These are phyloP conservation scores for Graphium sp. DNA, from an alignment of 2,329 filamentous ascomycete species.

Conservation along the genomic window DNA sequence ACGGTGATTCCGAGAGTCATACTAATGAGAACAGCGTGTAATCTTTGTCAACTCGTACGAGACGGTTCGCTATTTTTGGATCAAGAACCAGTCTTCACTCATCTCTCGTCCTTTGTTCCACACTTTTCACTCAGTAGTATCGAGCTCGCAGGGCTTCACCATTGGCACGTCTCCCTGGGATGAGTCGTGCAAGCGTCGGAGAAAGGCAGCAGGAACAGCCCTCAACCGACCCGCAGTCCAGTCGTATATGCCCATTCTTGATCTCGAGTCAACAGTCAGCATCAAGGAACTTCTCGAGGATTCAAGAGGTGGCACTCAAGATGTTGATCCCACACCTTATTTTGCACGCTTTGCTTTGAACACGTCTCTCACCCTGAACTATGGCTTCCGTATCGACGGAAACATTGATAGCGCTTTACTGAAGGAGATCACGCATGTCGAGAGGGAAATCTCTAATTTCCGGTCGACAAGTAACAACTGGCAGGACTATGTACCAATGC, in stretches of 20 bases:
- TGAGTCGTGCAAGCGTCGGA: conserved; percentile 58
- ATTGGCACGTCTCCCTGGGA: conserved; percentile 78
- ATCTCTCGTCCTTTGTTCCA: conserved; percentile 66
- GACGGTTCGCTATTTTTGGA: conserved; percentile 57
- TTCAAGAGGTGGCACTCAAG: conserved; percentile 39
- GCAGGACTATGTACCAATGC: conserved; percentile 67
- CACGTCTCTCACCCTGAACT: conserved; percentile 62
- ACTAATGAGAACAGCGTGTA: conserved; percentile 42
- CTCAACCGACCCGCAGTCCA: conserved; percentile 62
- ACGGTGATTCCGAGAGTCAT: conserved; percentile 1
- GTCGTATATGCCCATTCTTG: conserved; percentile 68
- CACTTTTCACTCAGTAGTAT: conserved; percentile 68
- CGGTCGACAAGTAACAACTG: conserved; percentile 68
- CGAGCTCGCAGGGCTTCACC: conserved; percentile 61
- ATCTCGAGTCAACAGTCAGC: conserved; percentile 55
- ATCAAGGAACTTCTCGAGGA: conserved; percentile 57
- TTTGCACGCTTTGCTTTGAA: conserved; percentile 65
- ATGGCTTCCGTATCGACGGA: conserved; percentile 59
- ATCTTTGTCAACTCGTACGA: conserved; percentile 68
- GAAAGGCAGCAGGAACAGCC: conserved; percentile 65
- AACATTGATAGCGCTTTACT: conserved; percentile 51
- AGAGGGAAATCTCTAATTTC: conserved; percentile 60
- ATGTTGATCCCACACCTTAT: conserved; percentile 56
- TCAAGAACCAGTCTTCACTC: conserved; percentile 60
- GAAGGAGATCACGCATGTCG: conserved; percentile 58